Evolutionary conservation across 805 yeast species (phyloP), one percentile per base, ranked within the genome.

Genomic region (Komagataella populi): DNA sequence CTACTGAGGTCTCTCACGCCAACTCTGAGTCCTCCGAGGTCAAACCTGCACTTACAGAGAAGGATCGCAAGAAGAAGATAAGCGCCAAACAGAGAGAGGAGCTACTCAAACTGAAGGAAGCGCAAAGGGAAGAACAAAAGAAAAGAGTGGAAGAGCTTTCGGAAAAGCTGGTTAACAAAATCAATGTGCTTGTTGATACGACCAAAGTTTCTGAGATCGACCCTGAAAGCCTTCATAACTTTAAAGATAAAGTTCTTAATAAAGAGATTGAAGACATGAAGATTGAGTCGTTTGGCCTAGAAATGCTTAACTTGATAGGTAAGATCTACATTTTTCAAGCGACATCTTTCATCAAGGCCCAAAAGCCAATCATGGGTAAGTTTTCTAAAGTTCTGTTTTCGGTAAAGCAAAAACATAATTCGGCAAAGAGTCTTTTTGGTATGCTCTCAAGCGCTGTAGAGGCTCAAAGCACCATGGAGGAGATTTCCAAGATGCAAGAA

Each of bases 251-350:
- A 52, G 83, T 85, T 63, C 74, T 86, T 57, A 74, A 73, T 55
- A 80, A 83, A 59, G 98, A 93, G 65, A 96, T 95, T 14, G 93
- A 90, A 61, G 71, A 81, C 24, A 70, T 86, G 56, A 85, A 84
- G 58, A 77, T 83, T 80, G 93, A 86, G 64, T 84, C 91, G 20
- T 86, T 86, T 66, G 95, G 95, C n/a, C 66, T 84, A 36, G 89
- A 86, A 60, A 84, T 86, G 43, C 72, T 87, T 48, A 93, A 86
- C 58, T 76, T 87, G 0, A 76, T 86, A 51, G 95, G 93, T 22
- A 73, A 77, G 50, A 77, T 83, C 2, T 86, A 86, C 61, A 69
- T 72, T 54, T 74, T 82, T 59, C 83, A 84, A 61, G 83, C 81
- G 23, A 74, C 75, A 53, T 77, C 84, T 17, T 83, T 76, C 55